phyloP scores from a whole-genome alignment of 164 flowering plant species.

The Saururus chinensis region DNA sequence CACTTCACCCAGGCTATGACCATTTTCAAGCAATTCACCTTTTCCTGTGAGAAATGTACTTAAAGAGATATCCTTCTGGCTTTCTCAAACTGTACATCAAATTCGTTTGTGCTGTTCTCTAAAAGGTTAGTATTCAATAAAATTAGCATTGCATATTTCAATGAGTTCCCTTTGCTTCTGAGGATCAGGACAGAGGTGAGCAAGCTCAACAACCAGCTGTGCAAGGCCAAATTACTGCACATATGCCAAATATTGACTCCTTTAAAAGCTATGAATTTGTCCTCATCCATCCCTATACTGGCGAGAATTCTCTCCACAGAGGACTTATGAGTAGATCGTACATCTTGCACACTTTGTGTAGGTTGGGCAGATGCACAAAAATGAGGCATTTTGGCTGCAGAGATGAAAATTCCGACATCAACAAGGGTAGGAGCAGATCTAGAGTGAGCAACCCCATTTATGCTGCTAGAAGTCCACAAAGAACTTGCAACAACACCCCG shows the following conservation, averaged over 20 bases:
- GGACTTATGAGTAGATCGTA: slow-evolving; percentile 65
- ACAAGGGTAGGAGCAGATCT: slow-evolving; percentile 37
- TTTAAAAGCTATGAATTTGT: slow-evolving; percentile 55
- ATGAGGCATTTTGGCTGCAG: no score
- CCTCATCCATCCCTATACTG: slow-evolving; percentile 51
- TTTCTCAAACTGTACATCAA: slow-evolving; percentile 9
- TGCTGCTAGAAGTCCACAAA: slow-evolving; percentile 19
- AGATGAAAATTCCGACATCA: slow-evolving; percentile 20
- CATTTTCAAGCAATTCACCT: background rate
- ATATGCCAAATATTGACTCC: slow-evolving; percentile 51
- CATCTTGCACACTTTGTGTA: slow-evolving; percentile 32
- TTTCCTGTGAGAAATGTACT: background rate
- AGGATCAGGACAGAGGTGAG: slow-evolving; percentile 71
- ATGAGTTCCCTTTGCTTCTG: slow-evolving; percentile 71
- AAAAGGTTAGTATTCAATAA: slow-evolving; percentile 21
- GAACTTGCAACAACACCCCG: slow-evolving; percentile 22
- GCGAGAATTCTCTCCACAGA: slow-evolving; percentile 68
- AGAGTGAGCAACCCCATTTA: slow-evolving; percentile 36
- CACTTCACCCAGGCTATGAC: slow-evolving; percentile 28
- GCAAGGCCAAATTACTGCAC: slow-evolving; percentile 66
- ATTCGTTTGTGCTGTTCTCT: background rate
- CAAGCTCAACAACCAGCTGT: slow-evolving; percentile 78
- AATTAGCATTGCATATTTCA: slow-evolving; percentile 46
- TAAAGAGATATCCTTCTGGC: slow-evolving; percentile 1
- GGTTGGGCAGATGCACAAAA: slow-evolving; percentile 17